Conservation (phyloP, 2,329 filamentous ascomycete species). For the Talaromyces albobiverticillius region DNA sequence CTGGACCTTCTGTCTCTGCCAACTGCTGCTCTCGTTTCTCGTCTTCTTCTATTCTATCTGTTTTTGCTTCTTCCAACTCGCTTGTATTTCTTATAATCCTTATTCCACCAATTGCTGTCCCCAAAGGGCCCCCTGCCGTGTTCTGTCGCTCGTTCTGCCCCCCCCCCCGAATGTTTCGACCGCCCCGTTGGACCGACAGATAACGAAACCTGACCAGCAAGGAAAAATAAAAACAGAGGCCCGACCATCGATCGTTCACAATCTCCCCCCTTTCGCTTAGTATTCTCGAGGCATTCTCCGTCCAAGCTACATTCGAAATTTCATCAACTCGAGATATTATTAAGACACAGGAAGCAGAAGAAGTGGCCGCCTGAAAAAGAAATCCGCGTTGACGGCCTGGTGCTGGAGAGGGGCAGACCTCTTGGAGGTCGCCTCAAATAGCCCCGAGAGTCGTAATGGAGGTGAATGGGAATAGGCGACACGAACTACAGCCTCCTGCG, state of each 20-base stretch:
- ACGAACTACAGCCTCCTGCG: constrained; percentile 7
- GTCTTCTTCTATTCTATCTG: neutral
- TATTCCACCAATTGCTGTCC: neutral
- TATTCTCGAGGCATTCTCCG: neutral
- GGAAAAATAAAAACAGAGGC: neutral
- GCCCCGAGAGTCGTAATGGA: constrained; percentile 30
- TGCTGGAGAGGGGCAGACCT: constrained; percentile 38
- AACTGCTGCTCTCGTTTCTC: neutral
- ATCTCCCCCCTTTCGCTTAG: neutral
- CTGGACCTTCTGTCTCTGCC: neutral
- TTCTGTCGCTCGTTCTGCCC: neutral
- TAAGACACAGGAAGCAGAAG: neutral
- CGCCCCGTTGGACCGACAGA: neutral
- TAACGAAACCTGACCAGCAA: neutral
- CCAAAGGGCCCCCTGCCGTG: too few species aligned
- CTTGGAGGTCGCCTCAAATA: constrained; percentile 38
- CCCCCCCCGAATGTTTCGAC: neutral
- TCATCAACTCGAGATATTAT: neutral
- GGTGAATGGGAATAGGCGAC: constrained; percentile 23
- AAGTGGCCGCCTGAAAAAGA: neutral
- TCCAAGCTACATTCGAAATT: neutral
- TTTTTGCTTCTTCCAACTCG: neutral
- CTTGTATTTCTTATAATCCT: neutral
- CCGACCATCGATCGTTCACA: neutral
- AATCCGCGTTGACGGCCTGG: constrained; percentile 35